These are phyloP conservation scores for Fusarium sp. DNA, from an alignment of 2,329 filamentous ascomycete species.

Conservation along the genomic window DNA sequence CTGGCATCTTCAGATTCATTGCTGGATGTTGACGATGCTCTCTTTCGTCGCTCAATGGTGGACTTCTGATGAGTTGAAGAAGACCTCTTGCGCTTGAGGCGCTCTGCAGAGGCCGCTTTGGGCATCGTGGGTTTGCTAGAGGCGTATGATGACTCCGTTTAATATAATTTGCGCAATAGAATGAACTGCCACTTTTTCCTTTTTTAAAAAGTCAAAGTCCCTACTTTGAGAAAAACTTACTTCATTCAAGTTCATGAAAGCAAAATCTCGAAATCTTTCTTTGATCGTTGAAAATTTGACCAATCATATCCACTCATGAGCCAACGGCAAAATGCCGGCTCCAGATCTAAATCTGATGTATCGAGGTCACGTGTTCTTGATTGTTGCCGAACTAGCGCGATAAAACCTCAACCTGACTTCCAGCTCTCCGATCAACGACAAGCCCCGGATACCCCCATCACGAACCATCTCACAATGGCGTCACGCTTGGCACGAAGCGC, in stretches of 20 bases:
- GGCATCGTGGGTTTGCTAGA: constrained; percentile 39
- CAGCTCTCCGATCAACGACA: constrained; percentile 58
- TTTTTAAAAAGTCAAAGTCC: neutral
- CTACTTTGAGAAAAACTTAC: constrained; percentile 1
- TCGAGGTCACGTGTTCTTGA: constrained; percentile 50
- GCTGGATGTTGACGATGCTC: constrained; percentile 55
- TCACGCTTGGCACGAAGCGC: constrained; percentile 96
- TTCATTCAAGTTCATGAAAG: constrained; percentile 33
- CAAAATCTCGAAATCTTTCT: constrained; percentile 47
- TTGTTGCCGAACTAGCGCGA: constrained; percentile 55
- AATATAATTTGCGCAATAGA: neutral
- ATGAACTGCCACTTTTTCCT: neutral
- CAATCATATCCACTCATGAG: constrained; percentile 41
- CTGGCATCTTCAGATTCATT: constrained; percentile 64
- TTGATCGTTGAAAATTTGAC: constrained; percentile 39
- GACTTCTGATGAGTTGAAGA: constrained; percentile 54
- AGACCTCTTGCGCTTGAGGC: constrained; percentile 64
- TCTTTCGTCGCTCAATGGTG: constrained; percentile 63
- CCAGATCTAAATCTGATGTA: constrained; percentile 32
- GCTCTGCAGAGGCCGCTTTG: constrained; percentile 38
- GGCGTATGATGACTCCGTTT: neutral
- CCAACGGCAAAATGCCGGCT: constrained; percentile 42
- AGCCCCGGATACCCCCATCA: constrained; percentile 61
- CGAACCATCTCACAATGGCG: constrained; percentile 84
- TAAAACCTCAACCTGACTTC: constrained; percentile 62